Base-by-base conservation (phyloP, 192 early-diverging fungal genomes). In the Spizellomyces sp. region DNA sequence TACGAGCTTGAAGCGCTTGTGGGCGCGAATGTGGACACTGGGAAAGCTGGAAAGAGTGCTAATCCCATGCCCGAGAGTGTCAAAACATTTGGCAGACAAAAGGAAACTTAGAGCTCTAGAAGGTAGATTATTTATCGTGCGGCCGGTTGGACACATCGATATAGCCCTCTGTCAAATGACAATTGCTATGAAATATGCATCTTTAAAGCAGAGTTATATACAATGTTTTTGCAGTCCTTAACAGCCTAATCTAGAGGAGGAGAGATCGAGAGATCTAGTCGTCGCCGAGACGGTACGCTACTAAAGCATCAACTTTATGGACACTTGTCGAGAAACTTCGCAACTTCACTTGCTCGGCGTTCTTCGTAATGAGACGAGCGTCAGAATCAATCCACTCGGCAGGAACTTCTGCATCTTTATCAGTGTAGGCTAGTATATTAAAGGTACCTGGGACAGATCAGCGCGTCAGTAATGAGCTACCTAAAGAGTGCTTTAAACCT, bases 371-470 rank as follows among this genome's bases (percentile, higher is more conserved):
- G n/a, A 92, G 74, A 62, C 85, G 81, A 4, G 92, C 84, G 58
- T 93, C 91, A 12, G 89, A 88, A 72, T 96, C 93, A 10, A 82
- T 83, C 96, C 96, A 98, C 10, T 86, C 89, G 9, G 83, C 85
- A 6, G 95, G 95, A 0, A 95, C 92, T 59, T 93, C 90, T 6
- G 90, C 92, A 66, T 95, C 89, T 69, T 86, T 86, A 62, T 95
- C 90, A 4, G 94, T 92, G 71, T 96, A 96, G 5, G 90, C 93
- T 5, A 97, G 75, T 12, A 98, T 87, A 66, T 94, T 95, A 71
- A 96, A 97, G 6, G 95, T 96, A 73, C 87, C 89, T 91, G 69
- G 8, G 59, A 41, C 12, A 36, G 1, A 3, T 36, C 27, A 36
- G 27, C 27, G 27, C 27, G 27, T 36, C 27, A 36, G 27, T 36